phyloP scores from a whole-genome alignment of 2,329 filamentous ascomycete genomes.

The Pseudogymnoascus sp. region DNA sequence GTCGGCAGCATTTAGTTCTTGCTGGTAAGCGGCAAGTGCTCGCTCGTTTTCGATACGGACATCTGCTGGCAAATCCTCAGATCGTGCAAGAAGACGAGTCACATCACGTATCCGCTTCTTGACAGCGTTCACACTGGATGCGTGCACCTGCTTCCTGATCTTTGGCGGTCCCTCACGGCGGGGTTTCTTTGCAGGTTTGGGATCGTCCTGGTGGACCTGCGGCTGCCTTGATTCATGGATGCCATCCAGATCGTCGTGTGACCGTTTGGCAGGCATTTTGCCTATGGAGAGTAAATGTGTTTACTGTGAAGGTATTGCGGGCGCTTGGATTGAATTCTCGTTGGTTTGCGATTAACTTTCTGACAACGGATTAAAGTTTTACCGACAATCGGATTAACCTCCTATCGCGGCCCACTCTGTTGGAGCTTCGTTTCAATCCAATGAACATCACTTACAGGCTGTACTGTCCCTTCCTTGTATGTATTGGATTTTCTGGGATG shows the following conservation, averaged over 20 bases:
- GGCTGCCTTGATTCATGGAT: slow-evolving; percentile 28
- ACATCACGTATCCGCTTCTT: slow-evolving; percentile 68
- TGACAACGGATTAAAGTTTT: slow-evolving; percentile 9
- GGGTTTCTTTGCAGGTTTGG: slow-evolving; percentile 27
- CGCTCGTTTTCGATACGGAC: slow-evolving; percentile 63
- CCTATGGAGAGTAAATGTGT: slow-evolving; percentile 2
- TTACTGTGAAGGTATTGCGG: not conserved
- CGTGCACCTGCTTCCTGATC: slow-evolving; percentile 26
- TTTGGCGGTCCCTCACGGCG: slow-evolving; percentile 24
- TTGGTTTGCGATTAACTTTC: slow-evolving; percentile 9
- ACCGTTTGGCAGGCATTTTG: slow-evolving; percentile 28
- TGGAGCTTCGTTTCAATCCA: not conserved
- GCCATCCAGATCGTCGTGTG: slow-evolving; percentile 18
- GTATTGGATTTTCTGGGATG: not conserved
- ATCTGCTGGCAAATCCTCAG: slow-evolving; percentile 58
- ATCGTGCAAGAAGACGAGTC: slow-evolving; percentile 55
- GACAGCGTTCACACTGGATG: slow-evolving; percentile 46
- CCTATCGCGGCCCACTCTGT: not conserved
- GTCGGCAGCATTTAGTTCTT: slow-evolving; percentile 53
- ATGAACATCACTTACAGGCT: not conserved
- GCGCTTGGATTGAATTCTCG: slow-evolving; percentile 1
- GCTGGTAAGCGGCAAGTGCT: slow-evolving; percentile 59
- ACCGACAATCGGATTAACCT: not conserved
- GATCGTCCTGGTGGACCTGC: slow-evolving; percentile 20
- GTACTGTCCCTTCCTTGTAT: not conserved